These are phyloP conservation scores for Zymoseptoria ardabiliae DNA, from an alignment of 2,329 filamentous ascomycete genomes.

Conservation along the genomic window DNA sequence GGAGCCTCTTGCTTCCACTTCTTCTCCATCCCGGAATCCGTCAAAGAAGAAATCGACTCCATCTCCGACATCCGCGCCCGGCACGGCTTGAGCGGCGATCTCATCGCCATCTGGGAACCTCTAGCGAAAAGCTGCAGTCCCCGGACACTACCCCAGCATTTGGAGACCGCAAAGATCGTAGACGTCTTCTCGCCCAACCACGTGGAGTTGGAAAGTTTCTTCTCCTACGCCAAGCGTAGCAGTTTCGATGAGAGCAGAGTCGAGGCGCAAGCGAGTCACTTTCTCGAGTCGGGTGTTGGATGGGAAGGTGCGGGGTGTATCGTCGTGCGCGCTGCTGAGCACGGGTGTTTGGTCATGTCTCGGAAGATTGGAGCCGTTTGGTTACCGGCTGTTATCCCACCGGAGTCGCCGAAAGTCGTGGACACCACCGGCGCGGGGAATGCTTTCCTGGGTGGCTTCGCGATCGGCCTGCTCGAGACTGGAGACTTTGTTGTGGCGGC, in stretches of 20 bases:
- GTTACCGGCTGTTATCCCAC: slow-evolving; percentile 17
- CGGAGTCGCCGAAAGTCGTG: slow-evolving; percentile 15
- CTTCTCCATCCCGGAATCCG: slow-evolving; percentile 18
- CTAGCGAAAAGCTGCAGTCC: slow-evolving; percentile 22
- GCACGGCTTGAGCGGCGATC: slow-evolving; percentile 3
- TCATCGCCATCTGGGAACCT: slow-evolving; percentile 25
- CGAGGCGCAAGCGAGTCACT: slow-evolving; percentile 16
- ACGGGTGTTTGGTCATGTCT: slow-evolving; percentile 21
- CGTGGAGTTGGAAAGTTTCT: slow-evolving; percentile 21
- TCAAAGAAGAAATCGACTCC: slow-evolving; percentile 8
- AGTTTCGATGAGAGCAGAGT: slow-evolving; percentile 11
- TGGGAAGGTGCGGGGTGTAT: slow-evolving; percentile 13
- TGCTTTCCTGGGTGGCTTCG: slow-evolving; percentile 25
- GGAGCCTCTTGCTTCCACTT: slow-evolving; percentile 18
- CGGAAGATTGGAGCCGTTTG: slow-evolving; percentile 8
- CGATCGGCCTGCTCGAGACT: slow-evolving; percentile 19
- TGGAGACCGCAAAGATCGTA: slow-evolving; percentile 9
- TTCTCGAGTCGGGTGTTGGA: slow-evolving; percentile 13
- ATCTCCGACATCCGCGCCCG: slow-evolving; percentile 5
- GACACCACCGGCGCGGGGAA: slow-evolving; percentile 26
- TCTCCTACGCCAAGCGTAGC: slow-evolving; percentile 3
- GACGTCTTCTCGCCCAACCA: slow-evolving; percentile 28
- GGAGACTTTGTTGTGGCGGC: slow-evolving; percentile 16
- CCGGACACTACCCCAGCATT: slow-evolving; percentile 13
- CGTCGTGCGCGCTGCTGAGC: slow-evolving; percentile 18